phyloP scores from a whole-genome alignment of 202 grass and related monocot species.

The Panicum virgatum region DNA sequence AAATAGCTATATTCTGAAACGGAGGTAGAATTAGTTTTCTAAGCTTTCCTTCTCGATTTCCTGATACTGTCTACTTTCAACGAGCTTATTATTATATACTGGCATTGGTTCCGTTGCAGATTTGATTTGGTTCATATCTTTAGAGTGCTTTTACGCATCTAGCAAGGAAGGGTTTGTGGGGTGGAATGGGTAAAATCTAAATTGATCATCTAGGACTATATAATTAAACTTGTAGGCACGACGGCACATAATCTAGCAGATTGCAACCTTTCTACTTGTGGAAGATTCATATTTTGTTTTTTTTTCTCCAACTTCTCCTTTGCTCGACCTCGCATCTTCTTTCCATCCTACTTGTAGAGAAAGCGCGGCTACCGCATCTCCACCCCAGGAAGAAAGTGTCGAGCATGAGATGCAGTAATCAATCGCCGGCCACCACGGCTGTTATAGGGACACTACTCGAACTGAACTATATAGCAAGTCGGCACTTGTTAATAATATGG shows the following conservation, averaged over 20 bases:
- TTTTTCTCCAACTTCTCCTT: not conserved
- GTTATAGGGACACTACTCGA: not conserved
- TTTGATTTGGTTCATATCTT: slow-evolving; percentile 23
- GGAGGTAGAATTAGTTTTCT: too few species aligned
- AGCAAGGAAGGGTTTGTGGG: not conserved
- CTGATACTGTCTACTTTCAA: not conserved
- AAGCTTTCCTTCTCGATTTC: not conserved
- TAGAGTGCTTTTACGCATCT: slow-evolving; percentile 8
- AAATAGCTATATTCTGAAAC: too few species aligned
- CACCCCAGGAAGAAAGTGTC: not conserved
- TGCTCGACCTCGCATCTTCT: not conserved
- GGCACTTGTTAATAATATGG: not conserved
- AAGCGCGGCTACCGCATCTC: not conserved
- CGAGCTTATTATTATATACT: not conserved
- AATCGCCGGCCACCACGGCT: not conserved
- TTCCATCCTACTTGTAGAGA: not conserved
- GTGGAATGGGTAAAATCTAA: not conserved
- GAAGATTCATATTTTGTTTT: not conserved
- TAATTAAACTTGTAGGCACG: not conserved
- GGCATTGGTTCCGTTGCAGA: not conserved
- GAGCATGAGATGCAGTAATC: not conserved
- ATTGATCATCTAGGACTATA: not conserved
- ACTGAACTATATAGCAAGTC: not conserved
- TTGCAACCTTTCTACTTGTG: not conserved
- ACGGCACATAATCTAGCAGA: not conserved